These are phyloP conservation scores for Sporothrix variecibatus DNA, from an alignment of 2,329 filamentous ascomycete genomes.

Conservation along the genomic window DNA sequence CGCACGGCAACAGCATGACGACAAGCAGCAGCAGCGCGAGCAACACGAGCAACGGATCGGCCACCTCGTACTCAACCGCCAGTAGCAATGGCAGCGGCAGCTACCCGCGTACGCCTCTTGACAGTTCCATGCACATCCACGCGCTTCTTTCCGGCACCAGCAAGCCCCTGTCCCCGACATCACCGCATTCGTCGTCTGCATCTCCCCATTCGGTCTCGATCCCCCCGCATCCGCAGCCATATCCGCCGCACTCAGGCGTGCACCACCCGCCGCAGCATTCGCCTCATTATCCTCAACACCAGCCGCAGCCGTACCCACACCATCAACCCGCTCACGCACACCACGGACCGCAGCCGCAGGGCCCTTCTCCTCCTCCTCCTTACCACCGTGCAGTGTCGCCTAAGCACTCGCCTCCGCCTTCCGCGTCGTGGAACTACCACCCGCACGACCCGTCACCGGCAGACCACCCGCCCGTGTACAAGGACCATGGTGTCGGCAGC, in stretches of 20 bases:
- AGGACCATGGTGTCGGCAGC: conserved; percentile 1
- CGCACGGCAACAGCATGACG: conserved; percentile 36
- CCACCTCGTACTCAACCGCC: conserved; percentile 42
- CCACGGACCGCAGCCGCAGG: background rate
- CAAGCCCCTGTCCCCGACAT: conserved; percentile 21
- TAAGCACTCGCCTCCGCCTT: background rate
- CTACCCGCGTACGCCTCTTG: conserved; percentile 50
- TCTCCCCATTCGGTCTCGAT: background rate
- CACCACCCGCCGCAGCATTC: conserved; percentile 9
- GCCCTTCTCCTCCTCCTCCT: background rate
- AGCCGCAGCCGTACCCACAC: background rate
- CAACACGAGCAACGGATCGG: conserved; percentile 37
- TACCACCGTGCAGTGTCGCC: background rate
- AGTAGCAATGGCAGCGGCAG: conserved; percentile 26
- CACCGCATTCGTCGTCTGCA: background rate
- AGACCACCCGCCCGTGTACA: conserved; percentile 17
- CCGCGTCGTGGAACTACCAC: conserved; percentile 13
- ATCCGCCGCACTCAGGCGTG: background rate
- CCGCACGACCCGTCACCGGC: background rate
- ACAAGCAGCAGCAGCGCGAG: conserved; percentile 27
- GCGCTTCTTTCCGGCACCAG: conserved; percentile 44
- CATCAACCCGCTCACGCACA: background rate
- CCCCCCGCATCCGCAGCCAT: background rate
- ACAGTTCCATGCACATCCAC: conserved; percentile 57
- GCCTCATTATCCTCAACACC: background rate